Percentiles rank a stretch among this genome's conserved stretches.
Conservation (phyloP, 352 stramenopile genomes). For the Pythium brassicae region DNA sequence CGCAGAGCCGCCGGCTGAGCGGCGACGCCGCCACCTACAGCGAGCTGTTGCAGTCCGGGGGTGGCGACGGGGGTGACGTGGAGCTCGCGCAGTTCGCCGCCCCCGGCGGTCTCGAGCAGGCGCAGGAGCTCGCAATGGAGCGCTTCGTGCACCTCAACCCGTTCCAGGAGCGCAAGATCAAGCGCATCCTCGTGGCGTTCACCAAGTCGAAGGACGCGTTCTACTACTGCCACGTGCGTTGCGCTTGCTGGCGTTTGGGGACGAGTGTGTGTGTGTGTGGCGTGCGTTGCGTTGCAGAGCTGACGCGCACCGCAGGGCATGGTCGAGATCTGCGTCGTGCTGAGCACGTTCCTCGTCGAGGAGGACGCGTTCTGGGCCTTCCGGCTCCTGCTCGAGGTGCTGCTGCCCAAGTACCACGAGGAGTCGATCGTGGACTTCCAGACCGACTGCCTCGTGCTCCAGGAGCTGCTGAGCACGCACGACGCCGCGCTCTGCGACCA, state of each 20-base stretch:
- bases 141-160: constrained; percentile 73
- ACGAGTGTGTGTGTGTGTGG: neutral
- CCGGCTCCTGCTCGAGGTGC: constrained; percentile 59
- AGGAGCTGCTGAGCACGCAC: constrained; percentile 56
- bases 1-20: constrained; percentile 53
- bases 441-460: constrained; percentile 74
- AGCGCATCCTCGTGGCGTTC: constrained; percentile 71
- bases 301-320: constrained; percentile 33
- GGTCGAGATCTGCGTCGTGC: constrained; percentile 73
- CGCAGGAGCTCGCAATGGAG: constrained; percentile 77
- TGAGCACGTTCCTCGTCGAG: constrained; percentile 73
- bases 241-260: neutral
- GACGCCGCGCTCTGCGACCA: constrained; percentile 55
- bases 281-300: neutral
- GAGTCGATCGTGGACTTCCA: constrained; percentile 79
- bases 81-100: constrained; percentile 8
- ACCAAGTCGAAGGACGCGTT: constrained; percentile 66
- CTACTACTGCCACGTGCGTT: constrained; percentile 63
- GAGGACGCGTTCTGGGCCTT: constrained; percentile 81
- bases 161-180: constrained; percentile 83
- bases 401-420: constrained; percentile 80
- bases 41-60: constrained; percentile 37
- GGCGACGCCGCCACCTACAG: constrained; percentile 42
- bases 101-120: constrained; percentile 49
- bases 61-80: too few relatives aligned